Conservation (phyloP, 2,329 filamentous ascomycete genomes). For the Fusarium lateritium region DNA sequence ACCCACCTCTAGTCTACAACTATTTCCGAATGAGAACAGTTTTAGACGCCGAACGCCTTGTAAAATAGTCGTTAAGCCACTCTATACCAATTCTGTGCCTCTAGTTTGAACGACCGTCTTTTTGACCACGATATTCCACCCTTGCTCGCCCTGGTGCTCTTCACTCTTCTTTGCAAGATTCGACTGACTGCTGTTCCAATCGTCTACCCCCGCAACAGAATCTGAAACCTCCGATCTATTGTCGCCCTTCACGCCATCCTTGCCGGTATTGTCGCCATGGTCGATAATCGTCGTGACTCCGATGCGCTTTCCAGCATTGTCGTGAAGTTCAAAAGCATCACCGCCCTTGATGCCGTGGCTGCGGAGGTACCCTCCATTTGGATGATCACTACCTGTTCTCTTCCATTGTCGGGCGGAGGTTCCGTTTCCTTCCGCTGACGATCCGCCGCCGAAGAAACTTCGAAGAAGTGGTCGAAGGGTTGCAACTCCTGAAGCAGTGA, state of each 20-base stretch:
- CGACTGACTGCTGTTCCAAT: constrained; percentile 47
- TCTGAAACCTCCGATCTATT: constrained; percentile 30
- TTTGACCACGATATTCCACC: constrained; percentile 47
- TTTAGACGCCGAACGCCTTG: too few relatives aligned
- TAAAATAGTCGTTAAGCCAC: too few relatives aligned
- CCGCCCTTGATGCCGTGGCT: constrained; percentile 30
- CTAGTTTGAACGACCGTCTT: constrained; percentile 47
- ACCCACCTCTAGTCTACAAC: too few relatives aligned
- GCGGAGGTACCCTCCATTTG: constrained; percentile 38
- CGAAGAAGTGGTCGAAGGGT: constrained; percentile 50
- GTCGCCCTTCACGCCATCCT: not conserved
- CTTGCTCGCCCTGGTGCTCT: constrained; percentile 15
- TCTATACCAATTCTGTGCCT: constrained; percentile 12
- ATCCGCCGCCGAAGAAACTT: constrained; percentile 21
- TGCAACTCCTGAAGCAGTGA: constrained; percentile 57
- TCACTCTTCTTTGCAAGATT: constrained; percentile 33
- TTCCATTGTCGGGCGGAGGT: constrained; percentile 42
- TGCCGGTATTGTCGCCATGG: constrained; percentile 20
- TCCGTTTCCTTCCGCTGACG: constrained; percentile 22
- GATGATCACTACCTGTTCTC: constrained; percentile 37
- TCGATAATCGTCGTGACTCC: constrained; percentile 47
- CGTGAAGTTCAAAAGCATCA: constrained; percentile 27
- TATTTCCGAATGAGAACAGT: too few relatives aligned
- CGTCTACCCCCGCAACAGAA: constrained; percentile 20
- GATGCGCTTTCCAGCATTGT: constrained; percentile 20